Evolutionary conservation across 495 filamentous ascomycete species (phyloP).

Genomic region (Hypoxylon lenormandii): DNA sequence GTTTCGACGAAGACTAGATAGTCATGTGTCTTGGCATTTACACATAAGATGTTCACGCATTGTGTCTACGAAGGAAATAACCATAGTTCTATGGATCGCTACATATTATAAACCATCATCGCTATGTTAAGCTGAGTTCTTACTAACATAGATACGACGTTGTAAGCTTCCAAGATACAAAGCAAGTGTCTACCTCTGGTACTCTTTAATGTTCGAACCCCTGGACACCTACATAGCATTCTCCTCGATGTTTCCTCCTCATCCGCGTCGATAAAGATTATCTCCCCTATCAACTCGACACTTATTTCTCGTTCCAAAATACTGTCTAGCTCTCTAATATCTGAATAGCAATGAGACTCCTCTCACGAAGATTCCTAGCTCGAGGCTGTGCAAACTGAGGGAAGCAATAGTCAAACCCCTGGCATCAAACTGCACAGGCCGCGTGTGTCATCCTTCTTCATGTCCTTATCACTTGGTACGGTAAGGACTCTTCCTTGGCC

Average conservation of each 20-base stretch:
- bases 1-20: too few species aligned
- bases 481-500: conserved; percentile 1
- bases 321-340: background rate
- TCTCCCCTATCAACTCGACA: background rate
- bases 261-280: background rate
- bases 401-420: background rate
- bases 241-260: background rate
- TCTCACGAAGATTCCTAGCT: background rate
- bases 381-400: background rate
- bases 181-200: too few species aligned
- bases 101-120: too few species aligned
- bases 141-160: too few species aligned
- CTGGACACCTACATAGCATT: background rate
- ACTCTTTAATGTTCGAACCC: too few species aligned
- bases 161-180: too few species aligned
- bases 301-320: conserved; percentile 20
- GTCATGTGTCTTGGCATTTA: too few species aligned
- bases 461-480: background rate
- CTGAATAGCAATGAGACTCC: too few species aligned
- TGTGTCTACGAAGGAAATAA: too few species aligned
- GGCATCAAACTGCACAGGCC: background rate
- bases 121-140: too few species aligned
- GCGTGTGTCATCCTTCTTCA: background rate
- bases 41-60: too few species aligned
- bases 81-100: too few species aligned